Percentiles rank a stretch among this genome's conserved stretches.
Conservation (phyloP, 176 grass and related monocot genomes). For the Themeda triandra region DNA sequence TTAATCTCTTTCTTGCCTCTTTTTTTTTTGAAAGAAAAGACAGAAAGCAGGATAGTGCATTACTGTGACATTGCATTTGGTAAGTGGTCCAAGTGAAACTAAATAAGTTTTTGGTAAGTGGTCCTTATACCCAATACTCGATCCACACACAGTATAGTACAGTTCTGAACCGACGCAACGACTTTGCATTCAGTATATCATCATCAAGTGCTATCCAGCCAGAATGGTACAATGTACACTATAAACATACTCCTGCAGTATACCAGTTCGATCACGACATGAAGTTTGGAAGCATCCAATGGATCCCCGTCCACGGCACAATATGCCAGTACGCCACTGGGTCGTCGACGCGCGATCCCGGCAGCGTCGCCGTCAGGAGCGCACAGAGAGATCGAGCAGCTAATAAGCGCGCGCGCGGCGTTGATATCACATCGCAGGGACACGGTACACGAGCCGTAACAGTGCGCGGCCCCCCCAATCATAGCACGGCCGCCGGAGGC, state of each 20-base stretch:
- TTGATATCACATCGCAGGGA: neutral
- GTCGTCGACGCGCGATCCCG: neutral
- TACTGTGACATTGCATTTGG: no score
- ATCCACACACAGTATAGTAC: no score
- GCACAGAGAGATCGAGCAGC: neutral
- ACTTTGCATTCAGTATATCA: neutral
- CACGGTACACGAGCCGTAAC: neutral
- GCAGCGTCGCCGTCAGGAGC: neutral
- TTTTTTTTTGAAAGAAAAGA: no score
- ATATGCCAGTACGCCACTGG: neutral
- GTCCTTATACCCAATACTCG: no score
- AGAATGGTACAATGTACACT: neutral
- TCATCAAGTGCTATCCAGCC: neutral
- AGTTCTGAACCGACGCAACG: no score
- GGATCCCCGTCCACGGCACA: neutral
- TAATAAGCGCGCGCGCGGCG: neutral
- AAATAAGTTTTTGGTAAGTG: no score
- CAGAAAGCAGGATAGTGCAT: no score
- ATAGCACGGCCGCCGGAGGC: slow-evolving; percentile 37
- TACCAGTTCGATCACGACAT: neutral
- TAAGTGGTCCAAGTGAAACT: no score
- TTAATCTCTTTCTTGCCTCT: neutral
- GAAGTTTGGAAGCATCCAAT: neutral
- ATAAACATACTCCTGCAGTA: neutral
- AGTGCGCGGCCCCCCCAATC: slow-evolving; percentile 15